Base-by-base conservation (phyloP, 2,329 filamentous ascomycete species). In the Nemania sp. region DNA sequence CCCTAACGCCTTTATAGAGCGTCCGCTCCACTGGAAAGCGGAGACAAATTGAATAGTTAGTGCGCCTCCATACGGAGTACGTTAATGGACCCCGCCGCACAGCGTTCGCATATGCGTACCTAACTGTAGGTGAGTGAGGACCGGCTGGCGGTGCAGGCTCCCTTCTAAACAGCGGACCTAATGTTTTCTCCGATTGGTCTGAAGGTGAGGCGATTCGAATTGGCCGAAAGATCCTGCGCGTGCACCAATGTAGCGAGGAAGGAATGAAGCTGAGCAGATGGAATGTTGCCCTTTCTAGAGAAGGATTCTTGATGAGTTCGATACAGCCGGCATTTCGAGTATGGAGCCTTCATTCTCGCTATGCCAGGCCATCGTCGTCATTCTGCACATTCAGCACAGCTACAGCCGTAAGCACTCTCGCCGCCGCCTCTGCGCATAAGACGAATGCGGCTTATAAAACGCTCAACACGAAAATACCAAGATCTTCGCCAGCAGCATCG, bases 301-400 rank as follows among this genome's bases (percentile, higher is more conserved):
- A 36, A 42, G 54, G 50, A 63, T 12, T 31, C 47, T 62, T 57
- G 50, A 69, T 70, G 68, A 64, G 54, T 61, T 41, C 60, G 40
- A 49, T 52, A 52, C 56, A 56, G 30, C 52, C 59, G 26, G 44
- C 62, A 9, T 28, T 56, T 61, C 66, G 61, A 66, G 61, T 56
- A 68, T 68, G 68, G 68, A 64, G 60, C 52, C 59, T 54, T 54
- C 20, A 56, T 48, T 56, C 58, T 51, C 59, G 52, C 57, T 58
- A 55, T 61, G 57, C 62, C 61, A 57, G 59, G 33, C 44, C 52
- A 33, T n/a, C n/a, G n/a, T n/a, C n/a, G n/a, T n/a, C n/a, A n/a
- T n/a, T n/a, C n/a, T n/a, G n/a, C n/a, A n/a, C n/a, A n/a, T 39
- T 44, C 40, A 44, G 17, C 34, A 49, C 37, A 30, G 36, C 44